Evolutionary conservation across 306 rosid species (phyloP), one percentile per base, ranked within the genome.

Genomic region (Gillenia trifoliata): DNA sequence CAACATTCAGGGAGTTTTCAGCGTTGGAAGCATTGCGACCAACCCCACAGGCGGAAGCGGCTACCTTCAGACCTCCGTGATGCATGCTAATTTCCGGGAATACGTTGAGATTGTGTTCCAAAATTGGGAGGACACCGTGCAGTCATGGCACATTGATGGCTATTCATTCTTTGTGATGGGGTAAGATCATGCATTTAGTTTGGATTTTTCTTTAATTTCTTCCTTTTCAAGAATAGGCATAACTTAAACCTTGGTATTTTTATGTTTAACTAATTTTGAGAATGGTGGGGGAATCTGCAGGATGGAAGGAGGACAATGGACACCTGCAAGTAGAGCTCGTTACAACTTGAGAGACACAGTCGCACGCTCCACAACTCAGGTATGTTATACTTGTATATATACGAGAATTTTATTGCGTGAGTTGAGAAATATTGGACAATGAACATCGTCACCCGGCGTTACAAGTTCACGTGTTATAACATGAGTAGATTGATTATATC

Each of bases 261-360:
- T 9, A 3, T 59, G 13, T 12, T 43, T 31, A 6, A 28, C 55
- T 80, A 41, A 23, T 49, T 19, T 75, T 75, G 72, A 47, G 64
- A 81, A 74, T 56, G 71, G 19, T 30, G 68, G 79, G 70, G 33
- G 30, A 75, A 79, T 85, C 60, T 79, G 75, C 73, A 93, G 98
- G 80, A 91, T 87, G 80, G 99, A 94, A 72, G 86, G 92, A 41
- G 99, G 97, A 72, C 97, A 94, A 65, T 94, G 99, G 99, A 90
- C 95, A 17, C 65, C 79, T 36, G 83, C 86, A n/a, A 90, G 96
- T 81, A 82, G 99, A 87, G 45, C 45, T 28, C 40, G 82, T n/a
- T 94, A 94, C 90, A 94, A 94, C 77, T 82, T 94, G 69, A 85
- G 99, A 79, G 99, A 94, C 75, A 86, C 96, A 0, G 89, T 94